These are phyloP conservation scores for Clavariopsis aquatica DNA, from an alignment of 495 filamentous ascomycete genomes.

Conservation along the genomic window DNA sequence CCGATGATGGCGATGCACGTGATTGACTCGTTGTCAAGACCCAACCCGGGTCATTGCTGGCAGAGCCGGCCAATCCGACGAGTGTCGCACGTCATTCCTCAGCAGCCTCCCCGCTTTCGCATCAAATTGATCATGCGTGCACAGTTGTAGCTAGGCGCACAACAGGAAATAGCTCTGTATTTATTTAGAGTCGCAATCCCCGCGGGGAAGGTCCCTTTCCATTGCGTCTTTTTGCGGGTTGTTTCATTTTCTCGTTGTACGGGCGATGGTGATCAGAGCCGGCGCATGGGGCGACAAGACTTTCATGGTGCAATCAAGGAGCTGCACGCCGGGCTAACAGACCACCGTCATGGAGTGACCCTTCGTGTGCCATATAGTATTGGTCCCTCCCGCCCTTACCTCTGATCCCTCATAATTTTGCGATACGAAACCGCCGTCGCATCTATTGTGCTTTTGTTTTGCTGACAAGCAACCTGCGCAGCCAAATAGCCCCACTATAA, in stretches of 20 bases:
- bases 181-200: constrained; percentile 1
- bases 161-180: background rate
- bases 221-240: background rate
- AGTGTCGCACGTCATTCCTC: background rate
- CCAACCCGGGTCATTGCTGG: background rate
- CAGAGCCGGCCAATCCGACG: background rate
- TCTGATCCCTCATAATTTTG: background rate
- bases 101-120: background rate
- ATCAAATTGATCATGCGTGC: constrained; percentile 6
- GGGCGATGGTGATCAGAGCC: background rate
- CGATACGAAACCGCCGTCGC: background rate
- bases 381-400: background rate
- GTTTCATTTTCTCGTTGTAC: background rate
- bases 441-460: background rate
- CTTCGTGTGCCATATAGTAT: background rate
- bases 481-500: constrained; percentile 3
- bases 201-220: background rate
- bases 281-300: background rate
- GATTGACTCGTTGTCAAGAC: background rate
- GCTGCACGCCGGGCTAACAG: constrained; percentile 6
- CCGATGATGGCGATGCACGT: background rate
- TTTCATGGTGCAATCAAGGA: constrained; percentile 7
- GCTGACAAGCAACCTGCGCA: constrained; percentile 7
- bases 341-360: constrained; percentile 3
- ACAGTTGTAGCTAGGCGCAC: constrained; percentile 11